A percentile compares a stretch with the other conserved stretches of the same genome.
Evolutionary conservation across 179 eudicot species (phyloP).

Genomic region (Pouteria campechiana): DNA sequence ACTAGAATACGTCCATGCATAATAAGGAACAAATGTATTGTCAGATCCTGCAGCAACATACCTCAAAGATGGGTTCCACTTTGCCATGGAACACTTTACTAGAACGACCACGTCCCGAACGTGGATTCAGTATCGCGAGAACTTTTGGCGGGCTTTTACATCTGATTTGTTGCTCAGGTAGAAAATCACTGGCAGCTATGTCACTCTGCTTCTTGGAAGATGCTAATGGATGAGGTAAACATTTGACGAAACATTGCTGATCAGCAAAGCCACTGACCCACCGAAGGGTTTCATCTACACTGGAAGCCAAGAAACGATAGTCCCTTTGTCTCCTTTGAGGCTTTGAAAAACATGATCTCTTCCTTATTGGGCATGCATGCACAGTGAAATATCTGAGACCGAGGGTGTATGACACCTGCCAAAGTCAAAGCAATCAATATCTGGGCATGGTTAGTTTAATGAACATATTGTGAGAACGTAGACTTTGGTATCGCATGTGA

Average conservation of each 20-base stretch:
- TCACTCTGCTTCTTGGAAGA: slow-evolving; percentile 83
- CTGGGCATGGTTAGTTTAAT: too few species aligned
- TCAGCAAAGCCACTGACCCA: slow-evolving; percentile 98
- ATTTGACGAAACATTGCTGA: slow-evolving; percentile 87
- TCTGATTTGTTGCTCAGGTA: slow-evolving; percentile 52
- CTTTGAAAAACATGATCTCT: slow-evolving; percentile 53
- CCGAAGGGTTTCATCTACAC: slow-evolving; percentile 75
- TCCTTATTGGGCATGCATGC: slow-evolving; percentile 72
- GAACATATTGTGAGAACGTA: too few species aligned
- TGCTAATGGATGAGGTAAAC: slow-evolving; percentile 85
- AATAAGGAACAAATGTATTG: too few species aligned
- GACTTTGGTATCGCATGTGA: too few species aligned
- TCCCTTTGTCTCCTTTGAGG: slow-evolving; percentile 65
- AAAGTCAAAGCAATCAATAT: slow-evolving; percentile 4
- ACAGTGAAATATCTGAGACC: slow-evolving; percentile 88
- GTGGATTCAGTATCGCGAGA: slow-evolving; percentile 89
- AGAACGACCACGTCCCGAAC: slow-evolving; percentile 95
- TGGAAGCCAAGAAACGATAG: slow-evolving; percentile 78
- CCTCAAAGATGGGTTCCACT: slow-evolving; percentile 97
- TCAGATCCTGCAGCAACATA: too few species aligned
- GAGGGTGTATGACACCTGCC: slow-evolving; percentile 70
- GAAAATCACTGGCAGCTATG: slow-evolving; percentile 39
- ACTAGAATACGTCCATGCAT: too few species aligned
- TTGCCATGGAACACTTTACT: slow-evolving; percentile 78
- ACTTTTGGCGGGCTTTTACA: slow-evolving; percentile 84